Evolutionary conservation across 2,329 filamentous ascomycete species (phyloP).

Genomic region (Lasiodiplodia sp.): DNA sequence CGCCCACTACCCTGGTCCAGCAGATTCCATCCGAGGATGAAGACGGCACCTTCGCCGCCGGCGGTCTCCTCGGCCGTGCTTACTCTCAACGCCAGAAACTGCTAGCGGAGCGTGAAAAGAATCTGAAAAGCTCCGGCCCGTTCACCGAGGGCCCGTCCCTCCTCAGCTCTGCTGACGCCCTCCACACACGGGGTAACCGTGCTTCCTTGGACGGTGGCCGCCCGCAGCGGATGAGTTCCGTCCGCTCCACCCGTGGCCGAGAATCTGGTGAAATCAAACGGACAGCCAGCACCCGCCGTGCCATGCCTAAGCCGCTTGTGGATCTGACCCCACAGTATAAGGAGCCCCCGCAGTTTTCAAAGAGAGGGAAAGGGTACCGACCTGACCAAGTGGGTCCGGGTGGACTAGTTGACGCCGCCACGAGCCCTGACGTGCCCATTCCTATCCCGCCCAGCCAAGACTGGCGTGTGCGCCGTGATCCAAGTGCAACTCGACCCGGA

Average conservation of each 20-base stretch:
- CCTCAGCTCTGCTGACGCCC: conserved; percentile 40
- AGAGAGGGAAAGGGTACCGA: conserved; percentile 59
- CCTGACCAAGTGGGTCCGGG: conserved; percentile 46
- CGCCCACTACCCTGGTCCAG: conserved; percentile 30
- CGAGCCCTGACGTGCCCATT: conserved; percentile 52
- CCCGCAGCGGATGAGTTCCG: conserved; percentile 42
- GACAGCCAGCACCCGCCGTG: conserved; percentile 52
- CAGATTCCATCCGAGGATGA: conserved; percentile 35
- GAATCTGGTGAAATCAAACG: conserved; percentile 40
- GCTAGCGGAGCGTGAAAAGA: conserved; percentile 46
- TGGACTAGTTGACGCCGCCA: conserved; percentile 55
- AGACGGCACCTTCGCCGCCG: conserved; percentile 54
- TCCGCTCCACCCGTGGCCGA: conserved; percentile 41
- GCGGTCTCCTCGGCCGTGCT: conserved; percentile 57
- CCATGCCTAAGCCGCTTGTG: conserved; percentile 67
- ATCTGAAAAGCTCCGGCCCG: conserved; percentile 45
- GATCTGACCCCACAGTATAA: conserved; percentile 71
- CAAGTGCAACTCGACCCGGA: conserved; percentile 42
- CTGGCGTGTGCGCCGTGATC: conserved; percentile 51
- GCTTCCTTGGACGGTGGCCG: conserved; percentile 38
- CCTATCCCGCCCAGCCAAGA: conserved; percentile 52
- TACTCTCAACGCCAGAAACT: conserved; percentile 57
- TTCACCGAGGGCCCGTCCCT: conserved; percentile 67
- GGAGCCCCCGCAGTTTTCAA: conserved; percentile 67
- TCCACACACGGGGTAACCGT: conserved; percentile 34